Evolutionary conservation across 2,329 filamentous ascomycete genomes (phyloP).

Genomic region (Tolypocladium tropicale): DNA sequence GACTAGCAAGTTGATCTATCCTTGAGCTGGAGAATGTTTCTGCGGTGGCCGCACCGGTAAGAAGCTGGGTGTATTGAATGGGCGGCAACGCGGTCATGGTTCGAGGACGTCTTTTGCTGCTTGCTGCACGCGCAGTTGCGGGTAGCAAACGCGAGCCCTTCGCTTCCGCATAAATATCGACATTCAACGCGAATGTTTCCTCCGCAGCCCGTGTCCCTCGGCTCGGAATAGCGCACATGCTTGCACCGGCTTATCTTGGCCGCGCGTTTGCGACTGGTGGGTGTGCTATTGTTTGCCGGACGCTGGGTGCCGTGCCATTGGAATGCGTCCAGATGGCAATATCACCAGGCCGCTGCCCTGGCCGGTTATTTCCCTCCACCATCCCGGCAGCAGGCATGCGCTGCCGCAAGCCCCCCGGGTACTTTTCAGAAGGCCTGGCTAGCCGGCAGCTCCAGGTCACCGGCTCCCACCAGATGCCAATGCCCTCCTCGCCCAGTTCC

Average conservation of each 20-base stretch:
- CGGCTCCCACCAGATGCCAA: not conserved
- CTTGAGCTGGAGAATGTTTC: not conserved
- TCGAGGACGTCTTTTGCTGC: not conserved
- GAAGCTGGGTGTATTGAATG: not conserved
- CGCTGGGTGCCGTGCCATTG: slow-evolving; percentile 6
- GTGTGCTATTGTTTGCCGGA: not conserved
- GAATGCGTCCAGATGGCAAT: slow-evolving; percentile 16
- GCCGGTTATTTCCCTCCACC: not conserved
- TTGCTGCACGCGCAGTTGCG: not conserved
- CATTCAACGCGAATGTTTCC: too few relatives aligned
- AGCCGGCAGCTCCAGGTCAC: not conserved
- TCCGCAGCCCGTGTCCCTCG: not conserved
- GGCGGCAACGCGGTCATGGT: not conserved
- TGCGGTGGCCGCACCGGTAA: not conserved
- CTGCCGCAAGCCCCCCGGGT: too few relatives aligned
- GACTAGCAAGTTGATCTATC: not conserved
- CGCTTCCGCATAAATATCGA: not conserved
- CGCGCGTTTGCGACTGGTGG: not conserved
- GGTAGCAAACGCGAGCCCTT: not conserved
- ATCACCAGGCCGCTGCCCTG: not conserved
- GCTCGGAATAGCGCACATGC: not conserved
- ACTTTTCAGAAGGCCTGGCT: not conserved
- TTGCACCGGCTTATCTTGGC: not conserved
- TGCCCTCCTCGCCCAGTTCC: slow-evolving; percentile 2
- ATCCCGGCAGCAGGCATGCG: not conserved